Base-by-base conservation (phyloP, 2,329 filamentous ascomycete species). In the Phaeosphaeria sp. region DNA sequence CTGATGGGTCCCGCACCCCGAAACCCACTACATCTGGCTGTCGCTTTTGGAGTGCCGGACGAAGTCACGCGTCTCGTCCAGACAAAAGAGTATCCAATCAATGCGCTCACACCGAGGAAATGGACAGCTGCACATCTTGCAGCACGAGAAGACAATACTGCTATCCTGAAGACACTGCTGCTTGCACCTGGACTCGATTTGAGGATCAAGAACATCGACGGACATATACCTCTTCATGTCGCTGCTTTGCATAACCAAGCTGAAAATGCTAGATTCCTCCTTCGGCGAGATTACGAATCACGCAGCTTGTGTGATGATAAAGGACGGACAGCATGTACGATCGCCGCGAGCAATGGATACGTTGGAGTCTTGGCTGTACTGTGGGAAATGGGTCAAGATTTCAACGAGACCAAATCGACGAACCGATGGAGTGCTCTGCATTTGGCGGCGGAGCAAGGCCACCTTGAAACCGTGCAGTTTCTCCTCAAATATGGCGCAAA, bases 111-210 rank as follows among this genome's bases (percentile, higher is more conserved):
- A 20, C 58, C 55, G 10, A 53, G 52, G 20, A 54, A 52, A 13
- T 67, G 63, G 63, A 67, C 64, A 13, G 64, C 63, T 27, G 54
- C 54, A 30, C 63, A 67, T 47, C 36, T 67, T 6, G 65, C 63
- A 18, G 61, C 60, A n/a, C 47, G 55, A 27, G 51, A 64, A 36
- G 63, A 59, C 13, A 60, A 62, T 22, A 58, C 46, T 1, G 59
- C 54, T 50, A 61, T 67, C 5, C 11, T 67, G 43, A 61, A 54
- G n/a, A 59, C 55, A 11, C 50, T 67, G 1, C 25, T 62, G 18
- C 64, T 62, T 11, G 60, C 48, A 1, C 50, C 53, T 13, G 63
- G 55, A 5, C 54, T 66, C 4, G 52, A 67, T 23, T 39, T 66
- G 2, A 55, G 52, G 13, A 59, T 66, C 21, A 64, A 57, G 25